Evolutionary conservation across 1,284 basidiomycete species (phyloP), one percentile per base, ranked within the genome.

Genomic region (Austroboletus niveus): DNA sequence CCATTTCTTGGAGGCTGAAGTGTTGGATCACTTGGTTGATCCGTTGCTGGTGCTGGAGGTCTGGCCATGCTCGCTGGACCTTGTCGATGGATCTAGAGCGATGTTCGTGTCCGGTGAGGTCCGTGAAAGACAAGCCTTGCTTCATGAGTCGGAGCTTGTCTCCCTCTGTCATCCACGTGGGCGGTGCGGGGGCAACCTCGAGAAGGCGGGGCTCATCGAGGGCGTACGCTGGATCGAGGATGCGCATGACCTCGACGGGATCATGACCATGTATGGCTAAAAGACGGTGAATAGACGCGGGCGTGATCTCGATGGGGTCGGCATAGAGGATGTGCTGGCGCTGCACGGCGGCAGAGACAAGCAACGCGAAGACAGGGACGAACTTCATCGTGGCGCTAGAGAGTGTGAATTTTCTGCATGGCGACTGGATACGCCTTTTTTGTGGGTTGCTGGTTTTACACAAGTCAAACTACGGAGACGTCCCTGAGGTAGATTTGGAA

Each of bases 151-250:
- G 45, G 14, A 61, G 44, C 32, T 63, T 66, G 40, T 65, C 55
- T 6, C 55, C 63, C 22, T 58, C 61, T 1, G 59, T 55, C 56
- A 65, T 50, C 63, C 66, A 66, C 9, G 42, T 8, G 1, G 54
- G 51, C 32, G 59, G 49, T 15, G 14, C 3, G 1, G 51, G 66
- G 39, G 49, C 47, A 20, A 58, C 42, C 8, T 60, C 30, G 2
- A 65, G 11, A 8, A 62, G 52, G 3, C 66, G 54, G 12, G 55
- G 59, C 5, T 57, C 52, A 15, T 65, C 54, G 20, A 64, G 53
- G 3, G 54, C 56, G 22, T 57, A 41, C 7, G 3, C 49, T 12
- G 59, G 61, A 31, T 63, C 63, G 1, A 65, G 9, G 35, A 55
- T 20, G 42, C 48, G 46, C 47, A 54, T 52, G 22, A 55, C 53